phyloP scores from a whole-genome alignment of 371 early-diverging fungal species.

The Mortierella sp. region DNA sequence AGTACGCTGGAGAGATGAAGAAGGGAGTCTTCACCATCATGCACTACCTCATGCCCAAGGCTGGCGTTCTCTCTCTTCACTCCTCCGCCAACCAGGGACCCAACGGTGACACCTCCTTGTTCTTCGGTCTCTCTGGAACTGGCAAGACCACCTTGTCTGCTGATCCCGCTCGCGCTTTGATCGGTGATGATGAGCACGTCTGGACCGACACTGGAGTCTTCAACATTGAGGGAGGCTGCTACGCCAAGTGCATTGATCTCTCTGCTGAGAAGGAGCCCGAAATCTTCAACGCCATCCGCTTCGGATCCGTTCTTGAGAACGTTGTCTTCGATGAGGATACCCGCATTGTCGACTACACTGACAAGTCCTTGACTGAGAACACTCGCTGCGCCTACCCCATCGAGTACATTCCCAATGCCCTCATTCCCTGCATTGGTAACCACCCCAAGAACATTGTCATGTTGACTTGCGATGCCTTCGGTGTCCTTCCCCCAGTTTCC shows the following conservation, averaged over 20 bases:
- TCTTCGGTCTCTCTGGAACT: slow-evolving; percentile 98
- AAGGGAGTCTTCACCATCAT: slow-evolving; percentile 98
- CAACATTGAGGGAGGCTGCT: slow-evolving; percentile 98
- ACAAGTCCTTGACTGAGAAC: slow-evolving; percentile 92
- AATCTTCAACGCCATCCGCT: slow-evolving; percentile 94
- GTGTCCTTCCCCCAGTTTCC: slow-evolving; percentile 96
- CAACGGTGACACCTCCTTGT: slow-evolving; percentile 92
- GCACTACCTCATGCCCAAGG: slow-evolving; percentile 98
- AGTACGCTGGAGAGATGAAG: slow-evolving; percentile 99
- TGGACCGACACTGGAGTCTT: slow-evolving; percentile 96
- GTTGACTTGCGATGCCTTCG: slow-evolving; percentile 98
- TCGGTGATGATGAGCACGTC: slow-evolving; percentile 99
- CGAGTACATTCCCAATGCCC: slow-evolving; percentile 95
- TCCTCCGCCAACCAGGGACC: slow-evolving; percentile 96
- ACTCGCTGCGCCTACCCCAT: slow-evolving; percentile 98
- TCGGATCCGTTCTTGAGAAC: slow-evolving; percentile 95
- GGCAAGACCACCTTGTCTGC: slow-evolving; percentile 98
- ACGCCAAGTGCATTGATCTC: slow-evolving; percentile 96
- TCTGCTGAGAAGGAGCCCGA: slow-evolving; percentile 97
- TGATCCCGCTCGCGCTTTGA: slow-evolving; percentile 92
- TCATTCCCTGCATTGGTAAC: slow-evolving; percentile 92
- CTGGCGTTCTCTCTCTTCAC: slow-evolving; percentile 96
- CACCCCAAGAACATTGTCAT: slow-evolving; percentile 97
- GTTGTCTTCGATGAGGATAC: slow-evolving; percentile 87
- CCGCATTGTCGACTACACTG: slow-evolving; percentile 89